These are phyloP conservation scores for Fragaria nilgerrensis DNA, from an alignment of 306 rosid genomes.

Conservation along the genomic window DNA sequence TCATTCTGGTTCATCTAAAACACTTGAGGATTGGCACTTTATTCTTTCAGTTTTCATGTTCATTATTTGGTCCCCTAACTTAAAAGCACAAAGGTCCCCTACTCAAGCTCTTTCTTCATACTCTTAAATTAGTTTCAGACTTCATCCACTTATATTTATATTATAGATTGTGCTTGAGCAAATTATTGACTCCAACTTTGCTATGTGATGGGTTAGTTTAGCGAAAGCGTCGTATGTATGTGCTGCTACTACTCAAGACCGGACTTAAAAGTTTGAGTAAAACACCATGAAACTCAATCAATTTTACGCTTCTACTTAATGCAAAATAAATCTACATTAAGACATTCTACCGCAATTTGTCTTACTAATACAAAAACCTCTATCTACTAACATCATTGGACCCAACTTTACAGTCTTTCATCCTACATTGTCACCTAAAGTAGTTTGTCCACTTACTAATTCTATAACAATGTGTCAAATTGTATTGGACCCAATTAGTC, in stretches of 20 bases:
- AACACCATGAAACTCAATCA: background rate
- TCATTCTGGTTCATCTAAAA: constrained; percentile 21
- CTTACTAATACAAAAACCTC: no score
- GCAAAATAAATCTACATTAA: background rate
- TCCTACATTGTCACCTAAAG: background rate
- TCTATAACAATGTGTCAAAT: background rate
- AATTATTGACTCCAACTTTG: background rate
- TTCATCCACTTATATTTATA: background rate
- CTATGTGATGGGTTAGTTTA: background rate
- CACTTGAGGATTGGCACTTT: constrained; percentile 24
- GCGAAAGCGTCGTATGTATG: background rate
- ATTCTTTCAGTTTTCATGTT: constrained; percentile 35
- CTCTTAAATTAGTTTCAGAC: background rate
- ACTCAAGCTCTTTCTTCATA: background rate
- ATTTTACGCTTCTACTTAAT: background rate
- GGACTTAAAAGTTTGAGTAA: background rate
- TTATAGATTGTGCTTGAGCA: background rate
- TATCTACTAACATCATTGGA: no score
- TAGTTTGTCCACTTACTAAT: background rate
- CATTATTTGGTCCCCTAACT: constrained; percentile 17
- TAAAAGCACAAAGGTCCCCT: constrained; percentile 9
- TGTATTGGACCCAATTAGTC: background rate
- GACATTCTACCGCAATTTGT: background rate
- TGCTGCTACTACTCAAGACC: background rate
- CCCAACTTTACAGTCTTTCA: background rate